Conservation (phyloP, 2,329 filamentous ascomycete species). For the Fusarium hostae region DNA sequence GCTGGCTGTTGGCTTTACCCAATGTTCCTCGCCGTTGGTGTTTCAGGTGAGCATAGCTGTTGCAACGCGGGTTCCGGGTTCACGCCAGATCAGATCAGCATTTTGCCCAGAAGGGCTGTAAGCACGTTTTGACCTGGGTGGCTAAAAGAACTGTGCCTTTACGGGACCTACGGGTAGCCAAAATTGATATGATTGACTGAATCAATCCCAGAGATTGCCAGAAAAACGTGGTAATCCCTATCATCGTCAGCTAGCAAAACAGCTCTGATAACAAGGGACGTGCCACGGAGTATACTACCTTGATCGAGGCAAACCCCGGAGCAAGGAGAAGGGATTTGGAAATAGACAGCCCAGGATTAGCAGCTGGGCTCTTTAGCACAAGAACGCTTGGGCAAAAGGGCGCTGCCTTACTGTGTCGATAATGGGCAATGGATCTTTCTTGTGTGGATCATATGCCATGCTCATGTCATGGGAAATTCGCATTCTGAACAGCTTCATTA, state of each 20-base stretch:
- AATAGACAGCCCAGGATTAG: conserved; percentile 14
- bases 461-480: conserved; percentile 24
- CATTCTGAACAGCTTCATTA: conserved; percentile 6
- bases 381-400: not conserved
- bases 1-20: not conserved
- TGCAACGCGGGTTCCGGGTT: conserved; percentile 27
- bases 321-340: conserved; percentile 17
- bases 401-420: not conserved
- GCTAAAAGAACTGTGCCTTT: not conserved
- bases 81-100: conserved; percentile 20
- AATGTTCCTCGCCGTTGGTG: conserved; percentile 17
- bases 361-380: conserved; percentile 4
- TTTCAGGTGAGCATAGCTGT: conserved; percentile 37
- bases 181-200: conserved; percentile 9
- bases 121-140: conserved; percentile 5
- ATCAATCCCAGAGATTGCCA: conserved; percentile 14
- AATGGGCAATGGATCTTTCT: not conserved
- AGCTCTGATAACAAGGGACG: conserved; percentile 21
- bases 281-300: conserved; percentile 24
- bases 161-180: conserved; percentile 2
- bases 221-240: conserved; percentile 26
- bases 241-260: conserved; percentile 1
- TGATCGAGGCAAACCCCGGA: conserved; percentile 23
- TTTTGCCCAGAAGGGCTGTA: conserved; percentile 1
- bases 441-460: conserved; percentile 15